Evolutionary conservation across 1,284 basidiomycete species (phyloP).

Genomic region (Sparassis latifolia): DNA sequence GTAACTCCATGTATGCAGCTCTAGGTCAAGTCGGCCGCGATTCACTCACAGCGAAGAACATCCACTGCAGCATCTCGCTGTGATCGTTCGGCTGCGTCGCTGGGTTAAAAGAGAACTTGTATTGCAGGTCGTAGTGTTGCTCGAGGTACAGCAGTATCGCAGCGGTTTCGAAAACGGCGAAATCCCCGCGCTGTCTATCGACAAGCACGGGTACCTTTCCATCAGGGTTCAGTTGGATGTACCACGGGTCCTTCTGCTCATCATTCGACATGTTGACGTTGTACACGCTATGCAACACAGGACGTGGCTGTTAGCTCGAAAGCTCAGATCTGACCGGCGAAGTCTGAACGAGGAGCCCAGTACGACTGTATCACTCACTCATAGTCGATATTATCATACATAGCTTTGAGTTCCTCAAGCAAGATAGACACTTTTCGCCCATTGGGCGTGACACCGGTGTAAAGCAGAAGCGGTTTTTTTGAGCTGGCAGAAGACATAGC

Average conservation of each 20-base stretch:
- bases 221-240: constrained; percentile 51
- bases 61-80: constrained; percentile 69
- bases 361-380: constrained; percentile 12
- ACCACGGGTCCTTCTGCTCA: constrained; percentile 46
- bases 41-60: constrained; percentile 57
- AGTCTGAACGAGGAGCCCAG: no score
- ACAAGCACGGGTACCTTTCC: constrained; percentile 48
- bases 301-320: no score
- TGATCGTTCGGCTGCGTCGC: constrained; percentile 28
- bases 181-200: constrained; percentile 30
- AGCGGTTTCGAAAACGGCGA: constrained; percentile 47
- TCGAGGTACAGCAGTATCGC: constrained; percentile 49
- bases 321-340: no score
- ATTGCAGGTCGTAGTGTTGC: constrained; percentile 39
- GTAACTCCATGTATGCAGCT: background rate
- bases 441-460: constrained; percentile 62
- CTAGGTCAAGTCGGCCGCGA: background rate
- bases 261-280: constrained; percentile 31
- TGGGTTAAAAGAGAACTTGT: constrained; percentile 40
- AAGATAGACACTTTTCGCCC: constrained; percentile 42
- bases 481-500: constrained; percentile 9
- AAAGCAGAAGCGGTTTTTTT: constrained; percentile 50
- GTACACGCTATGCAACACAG: constrained; percentile 21
- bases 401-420: constrained; percentile 20
- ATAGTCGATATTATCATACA: constrained; percentile 18